These are phyloP conservation scores for Psophocarpus tetragonolobus DNA, from an alignment of 306 rosid species.

Conservation along the genomic window DNA sequence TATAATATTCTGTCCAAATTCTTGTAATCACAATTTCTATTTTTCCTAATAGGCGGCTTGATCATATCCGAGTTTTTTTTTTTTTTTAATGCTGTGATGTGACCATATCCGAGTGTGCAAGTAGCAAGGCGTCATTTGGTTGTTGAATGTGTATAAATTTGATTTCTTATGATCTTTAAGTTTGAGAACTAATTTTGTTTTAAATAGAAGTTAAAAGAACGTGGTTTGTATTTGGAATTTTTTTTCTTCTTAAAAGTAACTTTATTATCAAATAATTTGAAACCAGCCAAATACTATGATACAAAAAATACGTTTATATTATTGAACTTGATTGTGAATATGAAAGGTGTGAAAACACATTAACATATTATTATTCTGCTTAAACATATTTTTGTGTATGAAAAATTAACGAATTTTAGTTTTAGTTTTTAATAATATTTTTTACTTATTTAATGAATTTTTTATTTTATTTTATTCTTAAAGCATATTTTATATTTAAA, in stretches of 20 bases:
- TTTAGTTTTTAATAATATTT: too few relatives aligned
- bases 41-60: not conserved
- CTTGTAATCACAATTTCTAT: not conserved
- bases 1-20: not conserved
- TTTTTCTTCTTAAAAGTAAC: too few relatives aligned
- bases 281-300: not conserved
- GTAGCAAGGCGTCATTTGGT: not conserved
- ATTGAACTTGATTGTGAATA: not conserved
- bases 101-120: not conserved
- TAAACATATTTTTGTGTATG: too few relatives aligned
- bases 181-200: not conserved
- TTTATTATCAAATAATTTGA: too few relatives aligned
- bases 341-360: too few relatives aligned
- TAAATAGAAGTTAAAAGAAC: not conserved
- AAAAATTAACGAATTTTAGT: too few relatives aligned
- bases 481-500: too few relatives aligned
- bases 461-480: too few relatives aligned
- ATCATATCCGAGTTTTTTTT: not conserved
- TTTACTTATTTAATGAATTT: too few relatives aligned
- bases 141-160: not conserved
- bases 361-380: too few relatives aligned
- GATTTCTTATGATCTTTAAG: not conserved
- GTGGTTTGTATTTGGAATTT: not conserved
- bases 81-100: too few relatives aligned
- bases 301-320: not conserved